Evolutionary conservation across 2,329 filamentous ascomycete genomes (phyloP), one percentile per base, ranked within the genome.

Genomic region (Diaporthe caulivora): DNA sequence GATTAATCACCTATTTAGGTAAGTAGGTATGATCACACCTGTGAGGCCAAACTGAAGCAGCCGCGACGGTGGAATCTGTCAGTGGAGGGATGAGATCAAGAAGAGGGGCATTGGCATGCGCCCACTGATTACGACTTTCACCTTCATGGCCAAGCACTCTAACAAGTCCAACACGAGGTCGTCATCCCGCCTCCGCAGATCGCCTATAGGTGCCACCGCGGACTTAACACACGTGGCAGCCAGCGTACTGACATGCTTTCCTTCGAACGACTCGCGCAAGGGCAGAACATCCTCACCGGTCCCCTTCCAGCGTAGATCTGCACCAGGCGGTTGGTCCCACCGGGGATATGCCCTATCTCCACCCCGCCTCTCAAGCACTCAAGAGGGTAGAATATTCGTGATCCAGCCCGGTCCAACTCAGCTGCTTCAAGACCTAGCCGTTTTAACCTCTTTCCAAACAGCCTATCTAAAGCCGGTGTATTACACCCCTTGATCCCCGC

Each of bases 91-190:
- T n/a, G 62, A 26, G 15, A 13, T 11, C 31, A 24, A 44, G 31
- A 9, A 24, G 40, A 24, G n/a, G n/a, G 15, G 5, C 51, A 53
- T 24, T 10, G n/a, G 26, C 31, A 53, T n/a, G 53, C 7, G 15
- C 5, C 8, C 6, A 53, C 5, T 6, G 13, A 17, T 18, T 37
- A 17, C 21, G 21, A n/a, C 1, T 0, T 18, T 26, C 9, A 40
- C 15, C 62, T 29, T 40, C 47, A 17, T 10, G 18, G 29, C 21
- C 15, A 17, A 7, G 34, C 34, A 34, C 5, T 40, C 37, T 10
- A 40, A 40, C 7, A 10, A 40, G 37, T 40, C 37, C 37, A 37
- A 67, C 47, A 67, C 62, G 62, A 67, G 62, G n/a, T 51, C 9
- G 17, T 15, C 31, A 26, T 53, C 5, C 62, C 47, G 0, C 44